Base-by-base conservation (phyloP, 495 filamentous ascomycete species). In the Penicillium nucicola region DNA sequence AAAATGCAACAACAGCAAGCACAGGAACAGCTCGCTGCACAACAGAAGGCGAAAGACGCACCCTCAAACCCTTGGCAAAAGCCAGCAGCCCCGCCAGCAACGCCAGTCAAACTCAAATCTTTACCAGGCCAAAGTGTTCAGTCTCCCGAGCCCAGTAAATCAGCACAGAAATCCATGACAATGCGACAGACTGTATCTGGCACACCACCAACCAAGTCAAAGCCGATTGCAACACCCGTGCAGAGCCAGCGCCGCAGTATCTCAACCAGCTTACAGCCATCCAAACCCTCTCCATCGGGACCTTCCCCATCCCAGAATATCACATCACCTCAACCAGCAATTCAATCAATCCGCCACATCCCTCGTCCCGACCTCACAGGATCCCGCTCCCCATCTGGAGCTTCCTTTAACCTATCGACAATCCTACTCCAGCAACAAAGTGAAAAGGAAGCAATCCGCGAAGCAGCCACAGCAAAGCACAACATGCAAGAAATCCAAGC, bases 401-500 rank as follows among this genome's bases (percentile, higher is more conserved):
- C 84, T 1, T 85, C 88, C 4, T 69, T 90, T 25, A 88, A 84
- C 8, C 80, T 98, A 68, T 81, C 84, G n/a, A 87, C 96, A 49
- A 97, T 98, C 46, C 84, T 97, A 19, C 81, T 82, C 13, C 85
- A 92, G 62, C 89, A 98, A 68, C 83, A 86, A 63, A 83, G 81
- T 6, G 92, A 95, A 53, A 93, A 97, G 58, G 82, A 91, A 50
- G 77, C 82, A 42, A 81, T 93, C 52, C 84, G 80, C 34, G 91
- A 95, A 67, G 89, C 89, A n/a, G 75, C 75, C 11, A 82, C 77
- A 0, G 86, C 88, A 2, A 96, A 95, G 65, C 79, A 92, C 35
- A 90, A 85, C 50, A 67, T 98, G 34, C 81, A 92, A 60, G 93
- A 97, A 34, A 98, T 98, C 55, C 95, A 98, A 62, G 81, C 87